Base-by-base conservation (phyloP, 1,139 yeast species). In the Kodamaea suecica region DNA sequence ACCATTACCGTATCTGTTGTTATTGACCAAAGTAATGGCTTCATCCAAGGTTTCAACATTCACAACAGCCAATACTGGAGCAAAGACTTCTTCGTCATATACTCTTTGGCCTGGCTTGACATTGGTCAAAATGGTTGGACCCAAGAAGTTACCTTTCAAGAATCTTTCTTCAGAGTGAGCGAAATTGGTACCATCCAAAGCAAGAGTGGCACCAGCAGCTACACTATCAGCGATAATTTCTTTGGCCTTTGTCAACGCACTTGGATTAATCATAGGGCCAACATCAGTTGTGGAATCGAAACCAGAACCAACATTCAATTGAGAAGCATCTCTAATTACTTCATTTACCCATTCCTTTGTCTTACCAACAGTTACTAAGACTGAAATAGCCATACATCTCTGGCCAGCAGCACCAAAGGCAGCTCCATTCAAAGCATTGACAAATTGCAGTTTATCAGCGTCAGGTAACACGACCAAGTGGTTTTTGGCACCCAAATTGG, bases 371-470 rank as follows among this genome's bases (percentile, higher is more conserved):
- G 87, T 76, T 14, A 82, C 86, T 43, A 82, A 68, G 4, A 80
- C 87, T 11, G 84, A 77, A 31, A 84, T 78, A 10, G 90, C 90
- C 90, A 83, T 82, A 61, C 92, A 82, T 58, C 92, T 75, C 65
- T 82, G 90, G 40, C 92, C 92, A 23, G 90, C 90, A 41, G 92
- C 92, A 27, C 92, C 92, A 51, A 84, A 83, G 15, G 87, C 86
- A 29, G 92, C 88, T 31, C 90, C 90, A 37, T 70, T 80, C 29
- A 82, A 63, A 17, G 86, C 81, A 53, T 78, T 80, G 45, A 83
- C 62, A 39, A 84, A 78, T 46, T 78, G 84, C 43, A 63, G 59
- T 57, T 77, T 78, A 61, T 79, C 74, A 23, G 90, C 87, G 51
- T 82, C 90, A 6, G 88, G 88, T 45, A 80, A 70, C 21, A 81